These are phyloP conservation scores for Thielaviopsis ethacetica DNA, from an alignment of 2,329 filamentous ascomycete genomes.

Conservation along the genomic window DNA sequence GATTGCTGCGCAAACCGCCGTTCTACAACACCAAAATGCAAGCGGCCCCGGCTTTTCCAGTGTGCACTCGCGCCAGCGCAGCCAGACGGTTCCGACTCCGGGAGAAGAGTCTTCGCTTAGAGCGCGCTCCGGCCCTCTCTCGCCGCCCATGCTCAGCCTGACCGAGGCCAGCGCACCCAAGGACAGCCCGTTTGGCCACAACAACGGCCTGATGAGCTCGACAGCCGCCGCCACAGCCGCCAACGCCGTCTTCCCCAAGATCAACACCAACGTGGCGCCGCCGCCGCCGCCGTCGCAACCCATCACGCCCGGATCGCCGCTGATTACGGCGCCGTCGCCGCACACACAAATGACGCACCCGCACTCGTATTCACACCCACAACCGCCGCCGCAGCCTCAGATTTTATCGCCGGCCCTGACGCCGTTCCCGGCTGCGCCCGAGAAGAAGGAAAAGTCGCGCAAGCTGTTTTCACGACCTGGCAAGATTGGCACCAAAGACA, in stretches of 20 bases:
- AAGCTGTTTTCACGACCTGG: slow-evolving; percentile 68
- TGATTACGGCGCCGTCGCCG: slow-evolving; percentile 24
- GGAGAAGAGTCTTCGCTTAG: slow-evolving; percentile 23
- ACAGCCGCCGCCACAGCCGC: slow-evolving; percentile 55
- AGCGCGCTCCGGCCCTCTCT: slow-evolving; percentile 26
- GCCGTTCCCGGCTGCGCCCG: slow-evolving; percentile 40
- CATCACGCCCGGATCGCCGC: not conserved
- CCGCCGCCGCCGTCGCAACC: not conserved
- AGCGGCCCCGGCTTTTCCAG: slow-evolving; percentile 12
- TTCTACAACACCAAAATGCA: slow-evolving; percentile 43
- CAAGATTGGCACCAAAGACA: slow-evolving; percentile 56
- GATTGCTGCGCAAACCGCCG: slow-evolving; percentile 64
- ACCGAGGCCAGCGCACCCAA: slow-evolving; percentile 48
- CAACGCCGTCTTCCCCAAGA: slow-evolving; percentile 55
- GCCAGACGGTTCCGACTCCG: slow-evolving; percentile 43
- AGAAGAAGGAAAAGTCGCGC: slow-evolving; percentile 62
- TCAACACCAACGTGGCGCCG: slow-evolving; percentile 5
- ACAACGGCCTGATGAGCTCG: slow-evolving; percentile 44
- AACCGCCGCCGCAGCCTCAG: not conserved
- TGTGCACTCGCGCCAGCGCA: slow-evolving; percentile 48
- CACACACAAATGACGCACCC: slow-evolving; percentile 25
- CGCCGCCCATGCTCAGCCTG: slow-evolving; percentile 45
- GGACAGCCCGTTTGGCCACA: slow-evolving; percentile 40
- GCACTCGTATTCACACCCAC: slow-evolving; percentile 18
- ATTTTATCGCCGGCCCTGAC: slow-evolving; percentile 23